Evolutionary conservation across 1,139 yeast species (phyloP), one percentile per base, ranked within the genome.

Genomic region (Debaryomyces singareniensis): DNA sequence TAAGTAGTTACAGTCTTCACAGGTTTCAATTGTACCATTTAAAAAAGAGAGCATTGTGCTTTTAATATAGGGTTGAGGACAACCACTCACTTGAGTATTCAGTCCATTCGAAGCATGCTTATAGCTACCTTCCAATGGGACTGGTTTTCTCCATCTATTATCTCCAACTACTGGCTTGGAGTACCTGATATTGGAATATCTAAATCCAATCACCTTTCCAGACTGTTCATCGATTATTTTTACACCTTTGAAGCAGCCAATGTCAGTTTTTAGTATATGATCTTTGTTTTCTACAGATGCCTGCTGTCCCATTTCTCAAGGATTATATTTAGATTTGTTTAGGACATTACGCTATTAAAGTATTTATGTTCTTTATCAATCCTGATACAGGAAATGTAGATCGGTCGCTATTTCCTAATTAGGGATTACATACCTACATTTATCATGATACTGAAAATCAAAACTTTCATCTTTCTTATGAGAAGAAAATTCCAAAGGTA

Each of bases 1-100:
- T 29, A 51, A 37, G 32, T 52, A 57, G 11, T 52, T 47, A 14
- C 24, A 25, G 22, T 31, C 29, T 15, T 31, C 34, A 3, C 15
- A 13, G 6, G 15, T 15, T 16, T 28, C 29, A 13, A 10, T 14
- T 5, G 9, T 12, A 5, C n/a, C 16, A 20, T 25, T 20, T 5
- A 13, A 13, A 12, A 5, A 11, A n/a, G 25, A 5, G 5, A 26
- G 10, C 13, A 10, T 25, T n/a, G 25, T 11, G n/a, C 49, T 44
- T 21, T 48, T 39, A n/a, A 49, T 44, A 13, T 45, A 30, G 2
- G 64, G 62, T 32, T 59, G 62, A 15, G 67, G 61, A 37, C 65
- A 58, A 25, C 51, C 47, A 14, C 42, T 24, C n/a, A n/a, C n/a
- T n/a, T n/a, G n/a, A n/a, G n/a, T n/a, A n/a, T 3, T 55, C 53